Conservation (phyloP, 805 yeast species). For the Cyberlindnera mycetangii region DNA sequence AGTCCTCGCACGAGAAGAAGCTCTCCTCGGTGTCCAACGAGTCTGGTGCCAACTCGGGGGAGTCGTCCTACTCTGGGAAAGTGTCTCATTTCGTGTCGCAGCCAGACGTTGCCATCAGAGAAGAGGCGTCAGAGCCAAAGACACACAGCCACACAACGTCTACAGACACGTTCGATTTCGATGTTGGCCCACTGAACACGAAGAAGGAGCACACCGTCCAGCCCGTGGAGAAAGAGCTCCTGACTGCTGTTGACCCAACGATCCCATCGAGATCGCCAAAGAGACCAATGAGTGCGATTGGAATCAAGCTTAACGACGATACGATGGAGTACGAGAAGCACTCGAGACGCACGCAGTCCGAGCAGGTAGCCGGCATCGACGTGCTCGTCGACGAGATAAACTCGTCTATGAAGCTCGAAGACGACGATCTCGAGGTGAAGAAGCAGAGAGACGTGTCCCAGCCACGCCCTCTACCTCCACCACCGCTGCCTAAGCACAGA, state of each 20-base stretch:
- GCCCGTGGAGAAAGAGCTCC: constrained; percentile 11
- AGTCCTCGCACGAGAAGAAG: constrained; percentile 7
- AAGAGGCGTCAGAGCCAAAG: not conserved
- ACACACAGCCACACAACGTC: constrained; percentile 9
- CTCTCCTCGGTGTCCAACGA: constrained; percentile 3
- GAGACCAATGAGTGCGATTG: constrained; percentile 25
- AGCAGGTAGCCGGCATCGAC: constrained; percentile 10
- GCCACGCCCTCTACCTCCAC: constrained; percentile 26
- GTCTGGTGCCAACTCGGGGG: constrained; percentile 7
- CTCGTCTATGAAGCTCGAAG: not conserved
- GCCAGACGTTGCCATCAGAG: constrained; percentile 3
- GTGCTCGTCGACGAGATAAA: constrained; percentile 13
- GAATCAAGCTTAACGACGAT: constrained; percentile 1
- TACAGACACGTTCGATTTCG: constrained; percentile 23
- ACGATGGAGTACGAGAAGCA: not conserved
- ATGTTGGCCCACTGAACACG: constrained; percentile 23
- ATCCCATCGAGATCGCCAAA: constrained; percentile 30
- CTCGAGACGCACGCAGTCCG: constrained; percentile 15
- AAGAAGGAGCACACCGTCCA: constrained; percentile 11
- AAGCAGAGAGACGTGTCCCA: constrained; percentile 7
- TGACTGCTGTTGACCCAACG: constrained; percentile 18
- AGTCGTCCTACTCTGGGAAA: constrained; percentile 13
- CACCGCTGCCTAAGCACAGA: constrained; percentile 28
- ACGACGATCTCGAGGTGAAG: not conserved
- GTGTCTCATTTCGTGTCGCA: constrained; percentile 10